Percentiles rank a stretch among this genome's conserved stretches.
Evolutionary conservation across 1,284 basidiomycete species (phyloP).

Genomic region (Pseudozyma pruni): DNA sequence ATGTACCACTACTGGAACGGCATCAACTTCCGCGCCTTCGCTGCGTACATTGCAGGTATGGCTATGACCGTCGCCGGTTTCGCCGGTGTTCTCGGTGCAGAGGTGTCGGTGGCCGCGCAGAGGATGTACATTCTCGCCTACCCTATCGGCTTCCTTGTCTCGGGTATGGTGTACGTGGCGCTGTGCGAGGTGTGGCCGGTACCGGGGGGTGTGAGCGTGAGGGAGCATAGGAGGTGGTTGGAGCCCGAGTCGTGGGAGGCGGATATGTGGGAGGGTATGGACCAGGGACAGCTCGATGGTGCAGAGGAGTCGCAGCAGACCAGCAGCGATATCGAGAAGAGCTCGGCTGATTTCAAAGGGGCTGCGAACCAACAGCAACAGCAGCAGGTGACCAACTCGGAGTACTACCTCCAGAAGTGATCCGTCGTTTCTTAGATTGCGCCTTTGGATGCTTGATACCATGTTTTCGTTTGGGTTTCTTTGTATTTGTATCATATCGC

Average conservation of each 20-base stretch:
- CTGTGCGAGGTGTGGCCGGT: conserved; percentile 54
- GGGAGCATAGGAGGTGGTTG: conserved; percentile 27
- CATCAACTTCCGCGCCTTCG: conserved; percentile 75
- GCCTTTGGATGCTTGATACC: background rate
- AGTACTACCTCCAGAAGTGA: conserved; percentile 48
- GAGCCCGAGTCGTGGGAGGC: conserved; percentile 53
- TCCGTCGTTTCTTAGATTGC: background rate
- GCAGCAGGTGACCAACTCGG: conserved; percentile 18
- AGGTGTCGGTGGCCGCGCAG: conserved; percentile 54
- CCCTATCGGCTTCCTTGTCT: conserved; percentile 66
- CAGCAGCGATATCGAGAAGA: conserved; percentile 28
- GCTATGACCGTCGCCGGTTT: conserved; percentile 83
- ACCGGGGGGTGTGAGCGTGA: conserved; percentile 19
- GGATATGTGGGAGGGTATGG: conserved; percentile 29
- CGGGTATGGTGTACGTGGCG: conserved; percentile 57
- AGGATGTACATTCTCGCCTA: conserved; percentile 68
- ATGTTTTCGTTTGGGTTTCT: background rate
- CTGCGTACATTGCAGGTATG: conserved; percentile 79
- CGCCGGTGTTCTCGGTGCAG: conserved; percentile 70
- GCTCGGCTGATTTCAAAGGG: conserved; percentile 15
- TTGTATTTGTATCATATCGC: background rate
- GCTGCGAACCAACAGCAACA: background rate
- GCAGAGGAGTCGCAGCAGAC: background rate
- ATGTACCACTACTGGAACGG: conserved; percentile 82
- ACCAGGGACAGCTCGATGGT: background rate